Evolutionary conservation across 1,284 basidiomycete genomes (phyloP).

Genomic region (Ustilago sp.): DNA sequence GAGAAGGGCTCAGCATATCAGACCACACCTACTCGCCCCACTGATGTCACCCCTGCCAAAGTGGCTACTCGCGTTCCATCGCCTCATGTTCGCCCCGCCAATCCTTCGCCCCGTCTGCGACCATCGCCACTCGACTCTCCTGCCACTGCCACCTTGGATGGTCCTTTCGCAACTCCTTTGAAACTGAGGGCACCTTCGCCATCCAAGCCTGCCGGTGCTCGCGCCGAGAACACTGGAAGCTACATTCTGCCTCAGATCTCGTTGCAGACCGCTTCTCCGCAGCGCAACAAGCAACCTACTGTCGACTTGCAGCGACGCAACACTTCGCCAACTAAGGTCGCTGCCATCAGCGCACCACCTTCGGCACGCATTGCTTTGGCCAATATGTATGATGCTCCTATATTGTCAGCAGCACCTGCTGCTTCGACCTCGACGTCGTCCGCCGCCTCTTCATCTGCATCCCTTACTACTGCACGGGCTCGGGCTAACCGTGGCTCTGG

Average conservation of each 20-base stretch:
- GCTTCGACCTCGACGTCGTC: slow-evolving; percentile 28
- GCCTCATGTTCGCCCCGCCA: slow-evolving; percentile 39
- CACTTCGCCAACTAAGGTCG: slow-evolving; percentile 44
- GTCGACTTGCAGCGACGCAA: slow-evolving; percentile 47
- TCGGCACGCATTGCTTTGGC: slow-evolving; percentile 36
- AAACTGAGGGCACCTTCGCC: slow-evolving; percentile 23
- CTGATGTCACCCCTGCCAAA: slow-evolving; percentile 29
- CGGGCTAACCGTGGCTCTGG: slow-evolving; percentile 36
- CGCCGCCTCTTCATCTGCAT: slow-evolving; percentile 17
- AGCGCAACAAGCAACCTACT: slow-evolving; percentile 30
- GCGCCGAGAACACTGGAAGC: slow-evolving; percentile 16
- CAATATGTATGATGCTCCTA: slow-evolving; percentile 37
- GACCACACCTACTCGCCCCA: slow-evolving; percentile 24
- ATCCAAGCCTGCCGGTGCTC: slow-evolving; percentile 20
- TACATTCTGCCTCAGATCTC: slow-evolving; percentile 44
- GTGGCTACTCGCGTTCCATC: slow-evolving; percentile 22
- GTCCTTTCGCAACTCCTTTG: slow-evolving; percentile 23
- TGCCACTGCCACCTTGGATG: slow-evolving; percentile 18
- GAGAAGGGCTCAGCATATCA: slow-evolving; percentile 40
- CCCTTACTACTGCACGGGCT: slow-evolving; percentile 19
- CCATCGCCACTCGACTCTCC: slow-evolving; percentile 37
- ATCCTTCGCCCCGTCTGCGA: slow-evolving; percentile 39
- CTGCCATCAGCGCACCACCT: slow-evolving; percentile 24
- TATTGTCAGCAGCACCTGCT: slow-evolving; percentile 10
- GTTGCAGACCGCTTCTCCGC: slow-evolving; percentile 43